phyloP scores from a whole-genome alignment of 108 stramenopile genomes.

The Stephanodiscus triporus region DNA sequence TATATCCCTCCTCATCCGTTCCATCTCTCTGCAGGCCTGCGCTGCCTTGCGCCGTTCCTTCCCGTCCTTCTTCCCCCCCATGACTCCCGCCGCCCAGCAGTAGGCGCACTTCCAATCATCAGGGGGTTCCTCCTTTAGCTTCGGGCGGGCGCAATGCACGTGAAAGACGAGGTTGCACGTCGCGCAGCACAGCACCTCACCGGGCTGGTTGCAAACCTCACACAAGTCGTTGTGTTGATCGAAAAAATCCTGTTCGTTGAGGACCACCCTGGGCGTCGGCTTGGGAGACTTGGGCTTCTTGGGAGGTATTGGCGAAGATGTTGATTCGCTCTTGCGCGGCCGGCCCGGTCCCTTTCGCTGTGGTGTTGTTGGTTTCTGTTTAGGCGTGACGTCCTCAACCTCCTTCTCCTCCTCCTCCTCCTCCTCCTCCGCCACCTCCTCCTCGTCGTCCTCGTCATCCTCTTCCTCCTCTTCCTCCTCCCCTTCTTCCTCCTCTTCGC shows the following conservation, averaged over 20 bases:
- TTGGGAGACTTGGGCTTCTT: slow-evolving; percentile 1
- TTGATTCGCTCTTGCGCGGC: slow-evolving; percentile 9
- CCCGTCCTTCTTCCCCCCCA: slow-evolving; percentile 63
- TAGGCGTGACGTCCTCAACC: slow-evolving; percentile 9
- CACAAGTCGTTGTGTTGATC: slow-evolving; percentile 90
- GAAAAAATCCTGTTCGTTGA: slow-evolving; percentile 74
- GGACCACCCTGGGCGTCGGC: slow-evolving; percentile 16
- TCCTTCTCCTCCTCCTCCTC: slow-evolving; percentile 1
- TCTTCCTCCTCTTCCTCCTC: slow-evolving; percentile 28
- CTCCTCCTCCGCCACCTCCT: slow-evolving; percentile 26
- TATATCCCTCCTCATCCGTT: slow-evolving; percentile 47
- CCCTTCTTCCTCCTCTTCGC: slow-evolving; percentile 24
- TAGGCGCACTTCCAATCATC: slow-evolving; percentile 80
- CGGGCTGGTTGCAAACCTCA: slow-evolving; percentile 83
- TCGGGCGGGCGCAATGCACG: slow-evolving; percentile 84
- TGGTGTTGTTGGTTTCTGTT: slow-evolving; percentile 16
- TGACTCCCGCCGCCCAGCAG: slow-evolving; percentile 64
- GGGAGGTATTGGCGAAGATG: neutral
- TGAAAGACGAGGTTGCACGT: slow-evolving; percentile 95
- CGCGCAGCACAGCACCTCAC: slow-evolving; percentile 88
- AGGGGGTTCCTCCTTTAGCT: slow-evolving; percentile 55
- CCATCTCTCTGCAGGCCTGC: slow-evolving; percentile 78
- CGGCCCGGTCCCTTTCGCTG: slow-evolving; percentile 25
- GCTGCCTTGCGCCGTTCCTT: slow-evolving; percentile 61
- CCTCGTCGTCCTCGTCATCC: slow-evolving; percentile 34